Conservation (phyloP, 148 eudicot genomes). For the Polygonum aviculare region DNA sequence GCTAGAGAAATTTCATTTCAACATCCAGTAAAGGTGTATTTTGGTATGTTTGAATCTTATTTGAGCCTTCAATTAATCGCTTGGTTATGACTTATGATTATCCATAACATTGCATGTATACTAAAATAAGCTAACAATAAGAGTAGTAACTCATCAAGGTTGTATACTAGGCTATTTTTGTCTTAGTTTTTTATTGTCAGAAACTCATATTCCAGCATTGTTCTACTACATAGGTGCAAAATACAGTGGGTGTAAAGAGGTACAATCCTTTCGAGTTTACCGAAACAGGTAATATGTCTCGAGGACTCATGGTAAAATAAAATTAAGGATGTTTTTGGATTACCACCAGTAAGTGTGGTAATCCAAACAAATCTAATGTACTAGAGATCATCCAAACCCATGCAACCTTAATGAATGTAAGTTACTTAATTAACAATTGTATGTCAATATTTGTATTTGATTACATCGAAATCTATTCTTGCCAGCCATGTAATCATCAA, state of each 20-base stretch:
- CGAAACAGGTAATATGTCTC: conserved; percentile 41
- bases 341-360: no score
- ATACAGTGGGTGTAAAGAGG: conserved; percentile 75
- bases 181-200: no score
- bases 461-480: conserved; percentile 12
- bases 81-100: neutral
- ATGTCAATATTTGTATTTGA: neutral
- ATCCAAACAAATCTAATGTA: no score
- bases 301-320: no score
- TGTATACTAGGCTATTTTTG: no score
- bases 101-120: neutral
- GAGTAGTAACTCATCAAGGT: no score
- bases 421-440: no score
- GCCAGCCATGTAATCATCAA: conserved; percentile 76
- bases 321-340: no score
- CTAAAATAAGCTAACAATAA: no score
- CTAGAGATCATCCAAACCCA: no score
- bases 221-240: conserved; percentile 55
- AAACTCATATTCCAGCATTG: neutral
- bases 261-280: conserved; percentile 64
- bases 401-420: no score
- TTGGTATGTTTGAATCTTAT: conserved; percentile 42
- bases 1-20: conserved; percentile 66
- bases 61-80: neutral
- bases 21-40: conserved; percentile 84